Base-by-base conservation (phyloP, 192 early-diverging fungal genomes). In the Backusella liffmaniae region DNA sequence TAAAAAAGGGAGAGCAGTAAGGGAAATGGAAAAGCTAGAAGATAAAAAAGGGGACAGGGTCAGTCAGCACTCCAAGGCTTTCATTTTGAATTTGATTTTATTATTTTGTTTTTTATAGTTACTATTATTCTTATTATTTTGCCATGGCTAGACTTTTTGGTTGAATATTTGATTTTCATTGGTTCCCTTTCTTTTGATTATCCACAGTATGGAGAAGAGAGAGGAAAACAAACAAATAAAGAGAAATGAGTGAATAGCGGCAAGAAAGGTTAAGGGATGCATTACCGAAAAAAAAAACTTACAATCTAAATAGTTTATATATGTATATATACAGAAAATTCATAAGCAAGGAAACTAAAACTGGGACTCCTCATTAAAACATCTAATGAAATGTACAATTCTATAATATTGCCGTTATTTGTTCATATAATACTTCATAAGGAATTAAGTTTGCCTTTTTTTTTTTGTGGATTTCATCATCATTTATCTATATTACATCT, bases 391-490 rank as follows among this genome's bases (percentile, higher is more conserved):
- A 53, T 53, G 51, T 53, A 21, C n/a, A 53, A 53, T 53, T 53
- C 51, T 53, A 53, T 53, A 53, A 53, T 53, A 53, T 53, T 53
- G 51, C 51, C 51, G 51, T 53, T 53, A 53, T 53, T n/a, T 53
- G 51, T 53, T 53, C 21, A 53, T 53, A 53, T 18, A 53, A 21
- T 53, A 53, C n/a, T 51, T 51, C 49, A 51, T n/a, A n/a, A 18
- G 15, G 15, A 51, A 51, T 51, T 51, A n/a, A n/a, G 49, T 53
- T 18, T n/a, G 2, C n/a, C 6, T 53, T 53, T 53, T 53, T 53
- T 53, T 53, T 53, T 53, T 53, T 44, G 13, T 9, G 7, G 6
- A 56, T 18, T n/a, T 53, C 5, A 53, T 21, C 51, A 21, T 2
- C n/a, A 56, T 56, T 9, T 56, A 21, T 56, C 21, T 56, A 23